These are phyloP conservation scores for Ophiognomonia clavigignenti-juglandacearum DNA, from an alignment of 2,329 filamentous ascomycete genomes.

Conservation along the genomic window DNA sequence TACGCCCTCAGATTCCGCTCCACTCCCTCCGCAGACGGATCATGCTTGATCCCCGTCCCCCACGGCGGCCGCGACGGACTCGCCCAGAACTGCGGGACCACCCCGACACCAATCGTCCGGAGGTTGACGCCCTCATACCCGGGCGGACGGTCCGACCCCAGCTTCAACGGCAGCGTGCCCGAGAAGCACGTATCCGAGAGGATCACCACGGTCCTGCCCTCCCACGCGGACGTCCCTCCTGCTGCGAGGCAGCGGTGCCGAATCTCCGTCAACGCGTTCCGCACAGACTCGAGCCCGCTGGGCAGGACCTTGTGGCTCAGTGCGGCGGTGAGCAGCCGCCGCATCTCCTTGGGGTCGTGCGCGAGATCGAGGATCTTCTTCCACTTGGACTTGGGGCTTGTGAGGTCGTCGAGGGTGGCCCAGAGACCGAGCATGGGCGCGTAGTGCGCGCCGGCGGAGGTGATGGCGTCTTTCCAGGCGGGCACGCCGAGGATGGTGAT, in stretches of 20 bases:
- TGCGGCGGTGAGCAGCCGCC: neutral
- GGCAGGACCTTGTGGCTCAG: slow-evolving; percentile 5
- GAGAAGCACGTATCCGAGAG: slow-evolving; percentile 5
- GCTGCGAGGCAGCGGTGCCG: neutral
- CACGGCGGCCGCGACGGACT: slow-evolving; percentile 6
- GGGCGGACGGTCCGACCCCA: neutral
- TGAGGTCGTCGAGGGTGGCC: neutral
- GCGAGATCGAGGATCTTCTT: neutral
- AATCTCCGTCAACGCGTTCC: slow-evolving; percentile 3
- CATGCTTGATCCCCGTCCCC: slow-evolving; percentile 4
- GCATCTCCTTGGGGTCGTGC: neutral
- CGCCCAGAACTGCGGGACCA: slow-evolving; percentile 11
- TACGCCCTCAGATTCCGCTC: neutral
- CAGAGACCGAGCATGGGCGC: slow-evolving; percentile 12
- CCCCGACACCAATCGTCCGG: slow-evolving; percentile 4
- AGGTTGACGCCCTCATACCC: neutral
- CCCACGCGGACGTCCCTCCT: neutral
- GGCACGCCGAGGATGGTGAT: slow-evolving; percentile 7
- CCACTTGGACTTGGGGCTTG: neutral
- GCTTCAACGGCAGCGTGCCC: slow-evolving; percentile 3
- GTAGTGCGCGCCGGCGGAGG: slow-evolving; percentile 1
- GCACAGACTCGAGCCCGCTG: slow-evolving; percentile 12
- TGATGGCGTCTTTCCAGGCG: slow-evolving; percentile 3
- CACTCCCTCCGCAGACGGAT: slow-evolving; percentile 1
- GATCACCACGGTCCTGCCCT: slow-evolving; percentile 6